Percentiles rank a stretch among this genome's conserved stretches.
Conservation (phyloP, 2,329 filamentous ascomycete genomes). For the Hypoxylon sp. region DNA sequence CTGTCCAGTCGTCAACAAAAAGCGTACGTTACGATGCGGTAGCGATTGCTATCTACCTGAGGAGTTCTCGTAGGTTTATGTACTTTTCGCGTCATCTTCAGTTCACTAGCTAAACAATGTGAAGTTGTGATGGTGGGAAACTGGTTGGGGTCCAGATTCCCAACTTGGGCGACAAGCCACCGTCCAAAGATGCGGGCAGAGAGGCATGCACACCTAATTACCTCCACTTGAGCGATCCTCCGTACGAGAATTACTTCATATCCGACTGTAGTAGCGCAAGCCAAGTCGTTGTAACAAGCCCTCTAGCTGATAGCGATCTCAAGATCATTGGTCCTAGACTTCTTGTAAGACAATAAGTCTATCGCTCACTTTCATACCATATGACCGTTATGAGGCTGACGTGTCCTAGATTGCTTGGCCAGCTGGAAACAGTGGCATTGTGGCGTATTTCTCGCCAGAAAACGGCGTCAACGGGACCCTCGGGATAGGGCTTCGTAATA, state of each 20-base stretch:
- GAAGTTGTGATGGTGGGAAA: conserved; percentile 33
- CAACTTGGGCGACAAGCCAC: conserved; percentile 8
- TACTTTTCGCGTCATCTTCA: background rate
- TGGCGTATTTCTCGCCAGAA: conserved; percentile 69
- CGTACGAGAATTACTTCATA: conserved; percentile 76
- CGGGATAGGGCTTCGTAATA: conserved; percentile 67
- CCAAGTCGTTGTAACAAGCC: conserved; percentile 74
- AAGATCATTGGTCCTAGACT: conserved; percentile 71
- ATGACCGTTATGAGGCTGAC: conserved; percentile 18
- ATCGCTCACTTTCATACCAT: background rate
- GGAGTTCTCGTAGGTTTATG: conserved; percentile 46
- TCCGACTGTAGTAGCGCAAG: conserved; percentile 73
- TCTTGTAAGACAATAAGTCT: conserved; percentile 56
- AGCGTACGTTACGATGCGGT: conserved; percentile 51
- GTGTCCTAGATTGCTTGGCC: conserved; percentile 68
- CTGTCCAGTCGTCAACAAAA: conserved; percentile 49
- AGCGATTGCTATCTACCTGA: conserved; percentile 50
- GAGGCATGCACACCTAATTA: conserved; percentile 42
- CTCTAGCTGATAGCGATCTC: conserved; percentile 67
- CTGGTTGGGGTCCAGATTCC: conserved; percentile 26
- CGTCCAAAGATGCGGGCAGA: conserved; percentile 7
- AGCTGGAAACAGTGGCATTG: conserved; percentile 74
- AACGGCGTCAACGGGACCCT: conserved; percentile 69
- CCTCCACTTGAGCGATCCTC: conserved; percentile 65
- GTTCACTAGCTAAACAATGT: conserved; percentile 7